Base-by-base conservation (phyloP, 2,329 filamentous ascomycete species). In the Capronia americana region DNA sequence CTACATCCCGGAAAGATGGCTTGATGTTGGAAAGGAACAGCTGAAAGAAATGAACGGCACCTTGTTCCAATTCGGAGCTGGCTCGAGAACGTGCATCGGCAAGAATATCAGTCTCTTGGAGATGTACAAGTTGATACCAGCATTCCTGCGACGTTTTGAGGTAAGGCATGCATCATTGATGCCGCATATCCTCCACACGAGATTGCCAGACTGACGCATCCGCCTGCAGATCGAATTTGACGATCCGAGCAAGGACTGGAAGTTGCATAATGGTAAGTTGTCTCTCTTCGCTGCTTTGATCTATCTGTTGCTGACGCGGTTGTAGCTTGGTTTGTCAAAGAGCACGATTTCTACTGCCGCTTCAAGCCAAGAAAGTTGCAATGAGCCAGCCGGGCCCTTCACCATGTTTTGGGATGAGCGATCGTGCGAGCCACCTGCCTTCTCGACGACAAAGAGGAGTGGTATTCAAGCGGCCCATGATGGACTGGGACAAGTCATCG, bases 1-100 rank as follows among this genome's bases (percentile, higher is more conserved):
- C 0, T 94, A 86, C 75, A 79, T 87, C 12, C 91, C 91, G 0
- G 90, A 93, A 77, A 78, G 91, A 51, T 93, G 90, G 84, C 73
- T 85, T 3, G 81, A 85, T 92, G 90, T 60, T 24, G 51, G 53
- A 17, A 63, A 62, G 0, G 77, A 78, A 7, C 79, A 82, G 69
- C 73, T 84, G 23, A 79, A 78, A 69, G 81, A 82, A 66, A 85
- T 85, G 84, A 84, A 83, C 70, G 80, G 67, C 7, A 70, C 66
- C 14, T 44, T 73, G 64, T 72, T 73, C 61, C 71, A 73, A 46
- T 87, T 86, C 71, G 84, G 85, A 2, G 82, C 82, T 12, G 85
- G 85, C 0, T 78, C 82, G 1, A 73, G 84, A 68, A 86, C 84
- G 1, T 75, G 73, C 60, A 74, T 75, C 24, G 73, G 73, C 26